phyloP scores from a whole-genome alignment of 2,329 filamentous ascomycete species.

The Plenodomus biglobosus region DNA sequence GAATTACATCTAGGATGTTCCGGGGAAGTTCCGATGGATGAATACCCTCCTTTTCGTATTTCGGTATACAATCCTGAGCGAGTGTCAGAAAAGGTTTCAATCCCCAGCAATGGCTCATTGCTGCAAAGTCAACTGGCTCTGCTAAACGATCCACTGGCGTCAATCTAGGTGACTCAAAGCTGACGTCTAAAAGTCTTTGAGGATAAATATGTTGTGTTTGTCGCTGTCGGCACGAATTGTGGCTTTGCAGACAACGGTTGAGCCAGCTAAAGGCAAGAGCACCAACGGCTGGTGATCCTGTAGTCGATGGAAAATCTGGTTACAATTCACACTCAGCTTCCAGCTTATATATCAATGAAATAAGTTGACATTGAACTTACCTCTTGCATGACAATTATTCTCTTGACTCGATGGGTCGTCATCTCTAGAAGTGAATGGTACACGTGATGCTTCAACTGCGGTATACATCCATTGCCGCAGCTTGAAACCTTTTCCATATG shows the following conservation, averaged over 20 bases:
- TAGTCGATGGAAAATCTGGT: not conserved
- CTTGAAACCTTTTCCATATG: not conserved
- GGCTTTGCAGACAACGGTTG: not conserved
- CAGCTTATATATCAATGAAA: no score
- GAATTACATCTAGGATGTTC: constrained; percentile 1
- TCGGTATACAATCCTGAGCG: not conserved
- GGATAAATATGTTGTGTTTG: not conserved
- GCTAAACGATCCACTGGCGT: not conserved
- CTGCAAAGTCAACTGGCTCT: not conserved
- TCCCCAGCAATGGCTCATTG: constrained; percentile 19
- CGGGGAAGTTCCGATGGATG: not conserved
- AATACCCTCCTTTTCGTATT: not conserved
- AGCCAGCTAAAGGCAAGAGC: not conserved
- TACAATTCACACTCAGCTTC: not conserved
- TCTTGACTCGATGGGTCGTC: not conserved
- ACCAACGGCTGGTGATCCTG: not conserved
- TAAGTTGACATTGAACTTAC: not conserved
- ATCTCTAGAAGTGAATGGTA: not conserved
- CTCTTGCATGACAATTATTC: not conserved
- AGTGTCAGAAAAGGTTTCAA: constrained; percentile 1
- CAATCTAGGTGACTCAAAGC: not conserved
- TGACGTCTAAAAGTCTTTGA: constrained; percentile 1
- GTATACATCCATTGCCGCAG: not conserved
- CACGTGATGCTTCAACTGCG: not conserved
- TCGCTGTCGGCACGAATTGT: not conserved